phyloP scores from a whole-genome alignment of 1,139 yeast genomes.

The Schwanniomyces etchellsii region DNA sequence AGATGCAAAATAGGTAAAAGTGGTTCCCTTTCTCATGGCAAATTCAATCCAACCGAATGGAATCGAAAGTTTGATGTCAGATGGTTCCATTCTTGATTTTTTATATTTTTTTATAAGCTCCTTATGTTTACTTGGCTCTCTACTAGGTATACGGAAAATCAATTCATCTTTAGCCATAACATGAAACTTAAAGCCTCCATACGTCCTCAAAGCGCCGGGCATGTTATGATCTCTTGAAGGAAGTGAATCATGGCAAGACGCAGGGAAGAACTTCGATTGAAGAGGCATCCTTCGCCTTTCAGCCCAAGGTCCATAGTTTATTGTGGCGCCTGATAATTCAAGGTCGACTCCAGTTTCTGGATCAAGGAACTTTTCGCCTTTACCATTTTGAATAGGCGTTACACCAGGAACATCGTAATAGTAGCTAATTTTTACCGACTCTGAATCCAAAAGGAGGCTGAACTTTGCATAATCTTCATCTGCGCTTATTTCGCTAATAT shows the following conservation, averaged over 20 bases:
- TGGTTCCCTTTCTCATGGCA: conserved; percentile 51
- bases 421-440: conserved; percentile 47
- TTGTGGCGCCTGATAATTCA: conserved; percentile 53
- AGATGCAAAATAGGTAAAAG: conserved; percentile 42
- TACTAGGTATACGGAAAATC: conserved; percentile 71
- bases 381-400: conserved; percentile 29
- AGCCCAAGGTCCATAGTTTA: conserved; percentile 95
- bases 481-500: conserved; percentile 22
- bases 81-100: conserved; percentile 7
- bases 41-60: conserved; percentile 93
- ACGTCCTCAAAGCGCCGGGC: conserved; percentile 50
- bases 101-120: conserved; percentile 17
- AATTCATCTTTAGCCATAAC: conserved; percentile 58
- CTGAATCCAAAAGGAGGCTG: conserved; percentile 67
- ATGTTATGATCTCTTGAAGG: conserved; percentile 32
- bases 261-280: conserved; percentile 66
- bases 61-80: conserved; percentile 17
- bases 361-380: background rate
- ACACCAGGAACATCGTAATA: conserved; percentile 69
- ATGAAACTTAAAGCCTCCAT: conserved; percentile 50
- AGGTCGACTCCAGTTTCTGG: conserved; percentile 70
- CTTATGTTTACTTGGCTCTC: conserved; percentile 77
- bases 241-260: conserved; percentile 51
- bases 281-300: conserved; percentile 72
- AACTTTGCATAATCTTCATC: conserved; percentile 78